Percentiles rank a stretch among this genome's conserved stretches.
phyloP scores from a whole-genome alignment of 306 rosid genomes.

The Cyclanthera cordifolia region DNA sequence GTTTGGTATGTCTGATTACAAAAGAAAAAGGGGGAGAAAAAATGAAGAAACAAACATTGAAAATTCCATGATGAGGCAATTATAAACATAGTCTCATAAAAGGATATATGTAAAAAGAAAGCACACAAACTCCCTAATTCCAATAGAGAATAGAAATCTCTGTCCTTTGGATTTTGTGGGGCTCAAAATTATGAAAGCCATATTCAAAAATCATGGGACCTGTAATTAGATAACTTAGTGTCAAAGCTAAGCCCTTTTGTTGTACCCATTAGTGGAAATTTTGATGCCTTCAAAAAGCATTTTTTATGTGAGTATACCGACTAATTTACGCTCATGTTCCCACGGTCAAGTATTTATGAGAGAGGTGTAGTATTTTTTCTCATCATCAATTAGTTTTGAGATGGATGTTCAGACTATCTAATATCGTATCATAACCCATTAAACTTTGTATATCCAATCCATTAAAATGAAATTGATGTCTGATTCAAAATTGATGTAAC shows the following conservation, averaged over 20 bases:
- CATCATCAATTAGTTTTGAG: too few species aligned
- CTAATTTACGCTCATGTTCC: too few species aligned
- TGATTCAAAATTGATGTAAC: too few species aligned
- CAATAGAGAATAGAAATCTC: conserved; percentile 37
- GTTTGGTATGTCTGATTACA: conserved; percentile 33
- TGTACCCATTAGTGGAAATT: conserved; percentile 47
- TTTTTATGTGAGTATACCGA: too few species aligned
- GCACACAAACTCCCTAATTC: conserved; percentile 24
- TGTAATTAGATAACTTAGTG: conserved; percentile 35
- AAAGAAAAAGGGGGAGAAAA: background rate
- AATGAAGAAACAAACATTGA: conserved; percentile 26
- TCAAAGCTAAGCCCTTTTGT: conserved; percentile 37
- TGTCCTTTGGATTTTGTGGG: conserved; percentile 67
- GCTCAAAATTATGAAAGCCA: conserved; percentile 22
- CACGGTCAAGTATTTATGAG: too few species aligned
- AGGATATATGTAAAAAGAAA: conserved; percentile 33
- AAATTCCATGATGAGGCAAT: conserved; percentile 48
- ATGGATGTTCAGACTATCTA: too few species aligned
- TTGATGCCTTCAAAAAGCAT: conserved; percentile 15
- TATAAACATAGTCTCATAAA: conserved; percentile 31
- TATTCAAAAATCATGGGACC: conserved; percentile 25
- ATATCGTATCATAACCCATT: too few species aligned
- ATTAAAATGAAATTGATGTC: too few species aligned
- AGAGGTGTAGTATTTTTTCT: too few species aligned
- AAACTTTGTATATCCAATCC: too few species aligned